Evolutionary conservation across 495 filamentous ascomycete species (phyloP).

Genomic region (Choiromyces venosus): DNA sequence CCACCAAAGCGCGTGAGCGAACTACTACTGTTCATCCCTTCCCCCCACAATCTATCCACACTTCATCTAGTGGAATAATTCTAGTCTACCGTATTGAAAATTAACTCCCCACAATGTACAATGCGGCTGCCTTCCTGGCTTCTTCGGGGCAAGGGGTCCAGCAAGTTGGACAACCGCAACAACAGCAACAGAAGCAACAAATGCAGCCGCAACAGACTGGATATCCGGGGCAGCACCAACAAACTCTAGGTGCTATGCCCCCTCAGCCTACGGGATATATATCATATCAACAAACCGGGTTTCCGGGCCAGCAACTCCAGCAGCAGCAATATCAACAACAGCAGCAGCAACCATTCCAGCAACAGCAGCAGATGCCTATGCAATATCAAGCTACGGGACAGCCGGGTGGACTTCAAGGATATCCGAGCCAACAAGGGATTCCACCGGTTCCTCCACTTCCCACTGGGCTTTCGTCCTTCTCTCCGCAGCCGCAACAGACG

Average conservation of each 20-base stretch:
- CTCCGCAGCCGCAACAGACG: slow-evolving; percentile 48
- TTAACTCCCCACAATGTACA: slow-evolving; percentile 21
- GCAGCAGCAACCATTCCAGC: slow-evolving; percentile 51
- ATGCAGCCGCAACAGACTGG: slow-evolving; percentile 59
- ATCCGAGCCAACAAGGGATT: slow-evolving; percentile 47
- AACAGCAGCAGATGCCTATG: slow-evolving; percentile 56
- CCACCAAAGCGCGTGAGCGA: slow-evolving; percentile 6
- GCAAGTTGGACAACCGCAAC: slow-evolving; percentile 25
- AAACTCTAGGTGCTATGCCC: slow-evolving; percentile 44
- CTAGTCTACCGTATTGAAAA: background rate
- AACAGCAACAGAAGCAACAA: slow-evolving; percentile 36
- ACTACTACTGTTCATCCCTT: slow-evolving; percentile 4
- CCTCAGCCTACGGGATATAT: slow-evolving; percentile 49
- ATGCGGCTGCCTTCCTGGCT: slow-evolving; percentile 29
- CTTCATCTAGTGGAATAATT: slow-evolving; percentile 2
- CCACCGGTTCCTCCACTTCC: slow-evolving; percentile 53
- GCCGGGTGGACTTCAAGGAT: slow-evolving; percentile 47
- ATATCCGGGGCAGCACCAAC: slow-evolving; percentile 55
- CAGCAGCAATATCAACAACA: slow-evolving; percentile 55
- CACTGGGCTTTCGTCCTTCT: slow-evolving; percentile 53
- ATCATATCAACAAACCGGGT: slow-evolving; percentile 57
- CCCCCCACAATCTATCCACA: background rate
- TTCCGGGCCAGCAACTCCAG: slow-evolving; percentile 57
- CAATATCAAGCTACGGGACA: slow-evolving; percentile 57
- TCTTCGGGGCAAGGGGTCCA: slow-evolving; percentile 1